Base-by-base conservation (phyloP, 768 basidiomycete species). In the Hygrocybe punicea region DNA sequence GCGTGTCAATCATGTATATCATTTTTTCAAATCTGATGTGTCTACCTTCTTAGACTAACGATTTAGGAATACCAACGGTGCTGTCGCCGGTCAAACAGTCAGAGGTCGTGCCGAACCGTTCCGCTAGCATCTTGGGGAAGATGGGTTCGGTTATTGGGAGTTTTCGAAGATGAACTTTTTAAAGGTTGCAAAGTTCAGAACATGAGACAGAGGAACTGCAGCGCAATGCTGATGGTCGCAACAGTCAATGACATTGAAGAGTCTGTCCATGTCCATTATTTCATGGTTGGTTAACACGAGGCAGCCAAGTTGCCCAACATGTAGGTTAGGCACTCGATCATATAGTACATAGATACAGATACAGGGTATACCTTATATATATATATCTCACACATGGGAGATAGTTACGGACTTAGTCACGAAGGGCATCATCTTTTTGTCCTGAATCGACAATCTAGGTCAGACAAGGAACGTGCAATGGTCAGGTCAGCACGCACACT, bases 31-130 rank as follows among this genome's bases (percentile, higher is more conserved):
- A 54, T 33, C 58, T 54, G 35, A 24, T 34, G 42, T 37, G 16
- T 4, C 21, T 4, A 23, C 8, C 21, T 19, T 37, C 48, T 29
- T 45, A 76, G 73, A 58, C 72, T 62, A 71, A 71, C 37, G 80
- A 74, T 0, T 64, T 89, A 45, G 77, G 82, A 53, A 90, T 90
- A 63, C 88, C 88, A 10, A 84, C 81, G 0, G 72, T 74, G 34
- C 71, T 90, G 19, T 88, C 86, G 2, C 88, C 88, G 11, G 77
- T 90, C 53, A 86, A 84, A 59, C 78, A 81, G 42, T 72, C 76
- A 1, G 79, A 81, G 6, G 71, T 68, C 21, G 76, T 82, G 17
- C 84, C 84, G 1, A 71, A 67, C 35, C 77, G 84, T 17, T 70
- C 69, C n/a, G 63, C 59, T 11, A 71, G 71, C 49, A 55, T 71